phyloP scores from a whole-genome alignment of 352 stramenopile species.

The Globisporangium lucens region DNA sequence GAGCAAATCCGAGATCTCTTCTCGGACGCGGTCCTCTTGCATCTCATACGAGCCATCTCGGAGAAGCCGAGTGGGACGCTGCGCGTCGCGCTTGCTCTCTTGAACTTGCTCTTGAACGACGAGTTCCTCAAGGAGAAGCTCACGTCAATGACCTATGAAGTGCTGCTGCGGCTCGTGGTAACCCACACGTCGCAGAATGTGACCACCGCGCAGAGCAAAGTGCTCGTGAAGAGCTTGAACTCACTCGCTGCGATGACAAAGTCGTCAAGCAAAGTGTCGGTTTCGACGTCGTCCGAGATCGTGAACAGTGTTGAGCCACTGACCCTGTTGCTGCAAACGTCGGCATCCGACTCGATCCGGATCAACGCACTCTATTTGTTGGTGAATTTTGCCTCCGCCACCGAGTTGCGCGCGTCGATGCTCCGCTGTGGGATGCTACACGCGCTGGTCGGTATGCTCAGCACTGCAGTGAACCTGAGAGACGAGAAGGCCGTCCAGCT shows the following conservation, averaged over 20 bases:
- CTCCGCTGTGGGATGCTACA: constrained; percentile 39
- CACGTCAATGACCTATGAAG: constrained; percentile 55
- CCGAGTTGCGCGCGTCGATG: constrained; percentile 41
- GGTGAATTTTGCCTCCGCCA: constrained; percentile 58
- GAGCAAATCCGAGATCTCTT: constrained; percentile 24
- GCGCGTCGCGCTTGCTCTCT: constrained; percentile 37
- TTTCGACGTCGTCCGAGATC: constrained; percentile 35
- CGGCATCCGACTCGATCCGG: constrained; percentile 30
- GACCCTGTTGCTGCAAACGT: constrained; percentile 32
- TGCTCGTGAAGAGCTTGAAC: constrained; percentile 46
- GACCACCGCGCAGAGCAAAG: constrained; percentile 21
- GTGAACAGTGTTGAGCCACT: constrained; percentile 45
- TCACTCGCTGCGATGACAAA: constrained; percentile 51
- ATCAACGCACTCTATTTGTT: constrained; percentile 62
- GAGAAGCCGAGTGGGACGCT: constrained; percentile 38
- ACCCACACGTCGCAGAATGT: constrained; percentile 13
- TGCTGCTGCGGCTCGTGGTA: constrained; percentile 50
- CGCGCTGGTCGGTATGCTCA: constrained; percentile 30
- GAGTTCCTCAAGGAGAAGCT: constrained; percentile 53
- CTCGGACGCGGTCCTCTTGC: constrained; percentile 35
- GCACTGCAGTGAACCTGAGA: constrained; percentile 8
- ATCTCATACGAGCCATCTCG: constrained; percentile 47
- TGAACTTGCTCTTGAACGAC: constrained; percentile 49
- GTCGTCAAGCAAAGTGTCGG: constrained; percentile 19
- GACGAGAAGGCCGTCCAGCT: constrained; percentile 69